Evolutionary conservation across 2,329 filamentous ascomycete species (phyloP).

Genomic region (Lizonia empirigonia): DNA sequence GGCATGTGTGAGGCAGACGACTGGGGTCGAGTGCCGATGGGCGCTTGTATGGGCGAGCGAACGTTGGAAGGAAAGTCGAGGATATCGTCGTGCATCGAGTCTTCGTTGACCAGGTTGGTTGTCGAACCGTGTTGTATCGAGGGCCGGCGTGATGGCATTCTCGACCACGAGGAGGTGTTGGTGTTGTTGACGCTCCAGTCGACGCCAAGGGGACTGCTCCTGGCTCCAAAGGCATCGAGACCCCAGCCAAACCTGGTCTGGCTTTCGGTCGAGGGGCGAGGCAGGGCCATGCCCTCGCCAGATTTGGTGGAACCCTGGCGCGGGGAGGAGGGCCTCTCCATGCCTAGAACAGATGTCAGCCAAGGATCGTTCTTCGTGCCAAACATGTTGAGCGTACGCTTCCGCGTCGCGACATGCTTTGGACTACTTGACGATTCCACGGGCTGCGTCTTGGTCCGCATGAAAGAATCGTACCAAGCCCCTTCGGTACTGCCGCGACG

Average conservation of each 20-base stretch:
- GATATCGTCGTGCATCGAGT: constrained; percentile 56
- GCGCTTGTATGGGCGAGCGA: constrained; percentile 62
- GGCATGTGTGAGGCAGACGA: constrained; percentile 58
- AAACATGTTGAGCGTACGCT: constrained; percentile 58
- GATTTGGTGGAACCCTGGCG: constrained; percentile 73
- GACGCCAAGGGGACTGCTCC: constrained; percentile 52
- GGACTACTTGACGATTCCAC: constrained; percentile 41
- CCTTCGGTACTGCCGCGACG: constrained; percentile 63
- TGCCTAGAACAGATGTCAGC: constrained; percentile 51
- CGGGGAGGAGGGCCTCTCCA: constrained; percentile 56
- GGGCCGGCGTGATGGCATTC: constrained; percentile 78
- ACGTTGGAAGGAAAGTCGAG: constrained; percentile 57
- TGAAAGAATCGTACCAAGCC: constrained; percentile 60
- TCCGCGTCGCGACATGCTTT: constrained; percentile 49
- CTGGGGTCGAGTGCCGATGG: constrained; percentile 80
- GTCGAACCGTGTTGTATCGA: constrained; percentile 80
- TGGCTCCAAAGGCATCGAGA: constrained; percentile 45
- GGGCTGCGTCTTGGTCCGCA: constrained; percentile 48
- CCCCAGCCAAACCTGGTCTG: constrained; percentile 49
- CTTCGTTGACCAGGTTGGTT: constrained; percentile 62
- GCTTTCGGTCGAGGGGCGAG: constrained; percentile 47
- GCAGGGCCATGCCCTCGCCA: constrained; percentile 40
- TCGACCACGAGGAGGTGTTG: constrained; percentile 65
- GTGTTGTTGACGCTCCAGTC: constrained; percentile 47
- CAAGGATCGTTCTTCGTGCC: constrained; percentile 59